Conservation (phyloP, 73 alveolate genomes). For the Tetrahymena elliotti region DNA sequence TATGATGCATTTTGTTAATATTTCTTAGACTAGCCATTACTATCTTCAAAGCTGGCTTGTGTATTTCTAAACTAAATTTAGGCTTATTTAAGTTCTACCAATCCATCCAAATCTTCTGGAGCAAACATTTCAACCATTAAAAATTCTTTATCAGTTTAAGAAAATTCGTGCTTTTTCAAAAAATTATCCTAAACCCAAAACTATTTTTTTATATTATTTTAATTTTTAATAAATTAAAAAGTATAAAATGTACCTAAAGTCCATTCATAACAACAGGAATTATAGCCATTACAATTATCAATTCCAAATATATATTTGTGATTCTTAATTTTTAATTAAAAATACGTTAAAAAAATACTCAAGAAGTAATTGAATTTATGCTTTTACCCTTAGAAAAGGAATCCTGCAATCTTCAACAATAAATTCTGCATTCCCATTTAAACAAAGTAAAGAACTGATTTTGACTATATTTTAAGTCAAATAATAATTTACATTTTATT, state of each 20-base stretch:
- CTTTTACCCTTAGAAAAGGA: background rate
- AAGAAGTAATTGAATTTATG: background rate
- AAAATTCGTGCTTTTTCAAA: background rate
- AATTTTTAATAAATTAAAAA: background rate
- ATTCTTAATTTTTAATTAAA: background rate
- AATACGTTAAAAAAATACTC: background rate
- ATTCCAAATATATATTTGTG: background rate
- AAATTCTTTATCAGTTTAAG: background rate
- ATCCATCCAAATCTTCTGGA: background rate
- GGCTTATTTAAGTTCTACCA: background rate
- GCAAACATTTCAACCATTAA: background rate
- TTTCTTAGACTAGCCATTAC: background rate
- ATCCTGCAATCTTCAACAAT: background rate
- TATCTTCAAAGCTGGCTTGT: background rate
- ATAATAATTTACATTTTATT: background rate
- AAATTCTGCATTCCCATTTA: background rate
- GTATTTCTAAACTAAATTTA: background rate
- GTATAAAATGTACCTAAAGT: background rate
- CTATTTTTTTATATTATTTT: background rate
- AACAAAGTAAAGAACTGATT: background rate
- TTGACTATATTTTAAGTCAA: background rate
- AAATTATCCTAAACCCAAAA: background rate
- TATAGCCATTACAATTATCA: background rate
- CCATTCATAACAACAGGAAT: background rate
- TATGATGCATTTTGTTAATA: background rate